Conservation (phyloP, 2,329 filamentous ascomycete species). For the Polytolypa hystricis region DNA sequence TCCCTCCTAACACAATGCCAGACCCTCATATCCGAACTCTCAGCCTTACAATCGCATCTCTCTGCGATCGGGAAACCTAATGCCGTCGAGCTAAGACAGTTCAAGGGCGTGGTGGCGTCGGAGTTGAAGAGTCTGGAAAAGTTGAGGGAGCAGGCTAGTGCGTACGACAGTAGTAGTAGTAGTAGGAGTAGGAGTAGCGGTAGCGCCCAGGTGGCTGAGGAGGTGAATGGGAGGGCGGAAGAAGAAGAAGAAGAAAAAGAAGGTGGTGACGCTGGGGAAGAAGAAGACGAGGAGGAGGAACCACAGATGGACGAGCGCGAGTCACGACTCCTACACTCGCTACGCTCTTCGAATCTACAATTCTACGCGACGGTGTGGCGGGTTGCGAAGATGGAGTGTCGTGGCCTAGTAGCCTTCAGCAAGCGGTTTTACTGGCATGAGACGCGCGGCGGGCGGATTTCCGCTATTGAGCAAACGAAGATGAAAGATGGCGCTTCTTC, state of each 20-base stretch:
- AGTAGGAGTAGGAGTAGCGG: no score
- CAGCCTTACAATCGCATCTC: slow-evolving; percentile 34
- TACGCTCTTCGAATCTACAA: slow-evolving; percentile 55
- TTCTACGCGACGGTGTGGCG: slow-evolving; percentile 56
- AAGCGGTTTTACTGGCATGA: slow-evolving; percentile 43
- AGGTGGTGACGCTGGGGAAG: slow-evolving; percentile 11
- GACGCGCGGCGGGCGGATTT: neutral
- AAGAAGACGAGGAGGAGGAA: slow-evolving; percentile 14
- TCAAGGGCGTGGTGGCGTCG: slow-evolving; percentile 37
- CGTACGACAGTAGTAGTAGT: slow-evolving; percentile 2
- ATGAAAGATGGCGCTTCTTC: slow-evolving; percentile 3
- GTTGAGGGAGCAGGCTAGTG: slow-evolving; percentile 22
- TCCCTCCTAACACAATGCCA: slow-evolving; percentile 29
- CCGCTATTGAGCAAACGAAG: neutral
- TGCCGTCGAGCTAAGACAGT: slow-evolving; percentile 39
- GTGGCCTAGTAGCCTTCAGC: slow-evolving; percentile 46
- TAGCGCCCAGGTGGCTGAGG: slow-evolving; percentile 12
- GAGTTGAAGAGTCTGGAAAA: slow-evolving; percentile 40
- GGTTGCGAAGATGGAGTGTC: slow-evolving; percentile 45
- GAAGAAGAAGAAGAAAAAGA: slow-evolving; percentile 9
- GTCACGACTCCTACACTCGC: slow-evolving; percentile 39
- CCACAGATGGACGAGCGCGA: slow-evolving; percentile 14
- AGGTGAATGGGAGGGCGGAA: neutral
- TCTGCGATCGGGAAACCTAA: slow-evolving; percentile 33
- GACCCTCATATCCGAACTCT: slow-evolving; percentile 35